Evolutionary conservation across 2,329 filamentous ascomycete species (phyloP), one percentile per base, ranked within the genome.

Genomic region (Paraphoma chrysanthemicola): DNA sequence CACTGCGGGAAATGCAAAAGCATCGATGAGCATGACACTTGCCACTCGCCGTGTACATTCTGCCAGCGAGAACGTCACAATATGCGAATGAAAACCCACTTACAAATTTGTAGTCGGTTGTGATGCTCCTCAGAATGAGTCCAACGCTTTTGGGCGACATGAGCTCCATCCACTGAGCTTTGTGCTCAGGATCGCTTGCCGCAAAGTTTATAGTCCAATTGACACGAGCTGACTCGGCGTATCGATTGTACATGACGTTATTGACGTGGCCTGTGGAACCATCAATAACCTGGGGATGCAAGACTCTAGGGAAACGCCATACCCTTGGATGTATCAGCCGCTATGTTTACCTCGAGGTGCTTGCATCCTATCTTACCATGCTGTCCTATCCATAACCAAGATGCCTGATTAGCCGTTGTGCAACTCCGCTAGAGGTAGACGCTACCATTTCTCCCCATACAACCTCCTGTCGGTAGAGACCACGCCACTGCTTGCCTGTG

Each of bases 81-180:
- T 36, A 36, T 36, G 33, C 14, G 14, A 36, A 14, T 36, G 14
- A 36, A 36, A 36, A 4, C 3, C 17, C 30, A 82, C 89, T 62
- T 73, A 95, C 92, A 79, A 96, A 93, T 79, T 97, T 97, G 77
- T 90, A 97, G 64, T 96, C 89, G 0, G 90, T 88, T 66, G 85
- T 90, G 64, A 97, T 92, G 65, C 88, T 92, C 67, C 87, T 85
- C 70, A 97, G 77, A 56, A 97, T 95, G 53, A 97, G 74, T 0
- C 93, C 93, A 16, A 88, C 80, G 1, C 85, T 84, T 23, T 79
- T 83, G 0, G 89, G 87, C 12, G 84, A 88, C 79, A 90, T 86
- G 41, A 96, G 79, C 46, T 89, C 84, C 12, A 79, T 76, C 92
- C 93, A 97, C 58, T 85, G 80, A 42, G 80, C 74, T 54, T 81